These are phyloP conservation scores for Trichothecium sympodiale DNA, from an alignment of 2,329 filamentous ascomycete genomes.

Conservation along the genomic window DNA sequence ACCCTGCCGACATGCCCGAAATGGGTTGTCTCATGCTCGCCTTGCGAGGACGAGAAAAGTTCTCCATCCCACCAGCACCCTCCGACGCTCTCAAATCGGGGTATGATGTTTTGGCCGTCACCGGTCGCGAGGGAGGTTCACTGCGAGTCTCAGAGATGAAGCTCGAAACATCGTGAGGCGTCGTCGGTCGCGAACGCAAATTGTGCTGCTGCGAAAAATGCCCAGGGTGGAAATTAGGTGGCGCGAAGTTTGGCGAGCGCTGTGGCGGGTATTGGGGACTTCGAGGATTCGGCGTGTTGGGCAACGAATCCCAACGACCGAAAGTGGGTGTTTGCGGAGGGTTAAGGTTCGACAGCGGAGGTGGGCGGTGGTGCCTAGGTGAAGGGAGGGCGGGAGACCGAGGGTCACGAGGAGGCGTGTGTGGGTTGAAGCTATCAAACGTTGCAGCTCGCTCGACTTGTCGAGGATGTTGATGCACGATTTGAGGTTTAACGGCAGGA, in stretches of 20 bases:
- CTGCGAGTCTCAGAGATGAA: conserved; percentile 6
- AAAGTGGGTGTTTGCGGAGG: background rate
- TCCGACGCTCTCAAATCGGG: conserved; percentile 23
- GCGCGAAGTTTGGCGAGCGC: background rate
- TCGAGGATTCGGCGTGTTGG: background rate
- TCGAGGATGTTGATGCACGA: too few relatives aligned
- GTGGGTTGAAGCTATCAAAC: too few relatives aligned
- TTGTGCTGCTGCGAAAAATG: background rate
- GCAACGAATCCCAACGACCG: conserved; percentile 3
- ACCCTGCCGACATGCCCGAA: conserved; percentile 19
- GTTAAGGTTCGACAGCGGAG: background rate
- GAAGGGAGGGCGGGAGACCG: too few relatives aligned
- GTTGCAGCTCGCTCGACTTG: too few relatives aligned
- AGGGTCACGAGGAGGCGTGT: too few relatives aligned
- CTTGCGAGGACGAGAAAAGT: conserved; percentile 50
- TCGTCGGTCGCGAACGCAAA: conserved; percentile 4
- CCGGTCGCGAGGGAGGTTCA: conserved; percentile 17
- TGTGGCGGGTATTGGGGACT: background rate
- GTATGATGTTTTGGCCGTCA: conserved; percentile 19
- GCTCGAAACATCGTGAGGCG: conserved; percentile 1
- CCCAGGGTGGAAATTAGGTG: background rate
- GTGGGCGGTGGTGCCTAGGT: too few relatives aligned
- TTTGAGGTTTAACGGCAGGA: too few relatives aligned
- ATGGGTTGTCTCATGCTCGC: conserved; percentile 34
- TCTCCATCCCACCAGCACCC: conserved; percentile 30